phyloP scores from a whole-genome alignment of 768 basidiomycete species.

The Dentipellis sp. region DNA sequence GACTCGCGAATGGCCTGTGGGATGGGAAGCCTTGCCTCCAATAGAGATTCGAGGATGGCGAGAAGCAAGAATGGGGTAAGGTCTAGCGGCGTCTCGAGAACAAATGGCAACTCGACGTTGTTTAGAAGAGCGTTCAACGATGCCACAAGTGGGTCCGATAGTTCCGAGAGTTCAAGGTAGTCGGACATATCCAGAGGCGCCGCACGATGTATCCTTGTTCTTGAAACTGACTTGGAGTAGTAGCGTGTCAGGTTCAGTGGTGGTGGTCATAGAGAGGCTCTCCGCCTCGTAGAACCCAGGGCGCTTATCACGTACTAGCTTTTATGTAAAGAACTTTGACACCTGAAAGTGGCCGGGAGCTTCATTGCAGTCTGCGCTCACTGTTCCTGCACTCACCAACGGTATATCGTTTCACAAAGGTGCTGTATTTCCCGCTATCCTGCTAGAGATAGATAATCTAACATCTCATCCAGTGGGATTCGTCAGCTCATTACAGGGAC shows the following conservation, averaged over 20 bases:
- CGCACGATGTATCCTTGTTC: background rate
- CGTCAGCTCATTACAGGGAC: no score
- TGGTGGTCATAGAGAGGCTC: no score
- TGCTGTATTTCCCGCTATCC: no score
- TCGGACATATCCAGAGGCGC: constrained; percentile 1
- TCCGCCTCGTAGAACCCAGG: no score
- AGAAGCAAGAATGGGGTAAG: constrained; percentile 67
- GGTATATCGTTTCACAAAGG: no score
- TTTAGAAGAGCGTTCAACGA: constrained; percentile 23
- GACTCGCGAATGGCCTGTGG: constrained; percentile 25
- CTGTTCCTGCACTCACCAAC: no score
- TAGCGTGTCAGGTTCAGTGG: background rate
- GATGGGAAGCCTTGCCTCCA: constrained; percentile 45
- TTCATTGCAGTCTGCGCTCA: no score
- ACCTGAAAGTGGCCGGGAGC: no score
- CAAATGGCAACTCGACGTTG: constrained; percentile 22
- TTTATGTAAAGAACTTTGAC: no score
- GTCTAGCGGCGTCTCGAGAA: constrained; percentile 32
- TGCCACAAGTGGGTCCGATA: constrained; percentile 10
- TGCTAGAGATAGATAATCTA: no score
- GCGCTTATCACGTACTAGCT: no score
- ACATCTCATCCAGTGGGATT: no score
- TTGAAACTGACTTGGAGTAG: background rate
- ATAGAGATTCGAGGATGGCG: constrained; percentile 56
- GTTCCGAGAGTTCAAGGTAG: background rate